Conservation (phyloP, 1,284 basidiomycete species). For the Volvariella surrecta region DNA sequence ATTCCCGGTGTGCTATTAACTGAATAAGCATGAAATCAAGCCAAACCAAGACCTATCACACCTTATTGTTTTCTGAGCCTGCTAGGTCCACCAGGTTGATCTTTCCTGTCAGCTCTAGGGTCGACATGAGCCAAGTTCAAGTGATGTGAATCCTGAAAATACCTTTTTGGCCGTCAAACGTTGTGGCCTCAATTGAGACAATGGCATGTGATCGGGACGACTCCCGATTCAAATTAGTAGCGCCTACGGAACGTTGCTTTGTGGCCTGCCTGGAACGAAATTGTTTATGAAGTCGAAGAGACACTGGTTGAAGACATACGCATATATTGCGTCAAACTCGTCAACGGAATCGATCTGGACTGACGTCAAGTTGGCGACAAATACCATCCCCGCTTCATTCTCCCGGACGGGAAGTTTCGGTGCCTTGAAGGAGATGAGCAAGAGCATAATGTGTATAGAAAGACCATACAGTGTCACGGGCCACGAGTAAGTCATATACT, state of each 20-base stretch:
- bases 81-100: constrained; percentile 82
- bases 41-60: constrained; percentile 14
- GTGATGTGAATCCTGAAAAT: no score
- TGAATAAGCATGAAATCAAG: constrained; percentile 2
- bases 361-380: constrained; percentile 64
- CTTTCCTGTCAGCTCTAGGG: constrained; percentile 54
- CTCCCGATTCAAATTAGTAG: constrained; percentile 70
- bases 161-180: constrained; percentile 38
- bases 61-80: constrained; percentile 84
- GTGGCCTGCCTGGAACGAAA: constrained; percentile 44
- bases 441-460: constrained; percentile 6
- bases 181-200: constrained; percentile 57
- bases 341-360: constrained; percentile 38
- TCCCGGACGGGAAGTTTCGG: constrained; percentile 76
- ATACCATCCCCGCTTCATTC: constrained; percentile 65
- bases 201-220: constrained; percentile 83
- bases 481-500: constrained; percentile 72
- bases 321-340: constrained; percentile 61
- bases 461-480: constrained; percentile 50
- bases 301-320: constrained; percentile 32
- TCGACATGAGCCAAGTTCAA: neutral
- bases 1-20: constrained; percentile 63
- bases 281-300: constrained; percentile 3
- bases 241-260: constrained; percentile 71
- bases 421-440: constrained; percentile 32